These are phyloP conservation scores for Corymbia citriodora DNA, from an alignment of 441 rosid genomes.

Conservation along the genomic window DNA sequence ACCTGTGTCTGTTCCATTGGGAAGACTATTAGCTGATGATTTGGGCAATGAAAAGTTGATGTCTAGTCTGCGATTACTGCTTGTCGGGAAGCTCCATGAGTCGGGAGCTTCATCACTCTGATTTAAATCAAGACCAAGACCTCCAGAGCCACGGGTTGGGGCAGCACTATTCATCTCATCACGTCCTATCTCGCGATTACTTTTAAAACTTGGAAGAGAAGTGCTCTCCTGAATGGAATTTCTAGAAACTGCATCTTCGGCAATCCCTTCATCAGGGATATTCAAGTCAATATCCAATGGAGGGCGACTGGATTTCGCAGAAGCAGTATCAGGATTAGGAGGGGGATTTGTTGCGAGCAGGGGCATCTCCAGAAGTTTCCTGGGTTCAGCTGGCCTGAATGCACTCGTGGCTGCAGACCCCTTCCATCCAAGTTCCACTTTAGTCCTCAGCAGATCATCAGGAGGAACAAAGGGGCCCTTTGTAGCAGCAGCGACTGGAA, in stretches of 20 bases:
- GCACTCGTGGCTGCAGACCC: slow-evolving; percentile 99
- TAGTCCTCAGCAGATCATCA: slow-evolving; percentile 60
- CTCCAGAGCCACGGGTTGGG: slow-evolving; percentile 37
- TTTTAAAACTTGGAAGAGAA: slow-evolving; percentile 19
- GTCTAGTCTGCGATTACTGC: slow-evolving; percentile 34
- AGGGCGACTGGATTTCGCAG: slow-evolving; percentile 45
- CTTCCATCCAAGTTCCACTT: slow-evolving; percentile 84
- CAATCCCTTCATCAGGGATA: slow-evolving; percentile 72
- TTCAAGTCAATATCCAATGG: slow-evolving; percentile 76
- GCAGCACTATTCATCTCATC: slow-evolving; percentile 22
- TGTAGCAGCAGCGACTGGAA: slow-evolving; percentile 92
- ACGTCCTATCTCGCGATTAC: slow-evolving; percentile 17
- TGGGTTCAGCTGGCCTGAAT: slow-evolving; percentile 92
- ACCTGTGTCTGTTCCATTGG: slow-evolving; percentile 25
- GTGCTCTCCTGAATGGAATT: slow-evolving; percentile 28
- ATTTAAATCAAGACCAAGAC: slow-evolving; percentile 86
- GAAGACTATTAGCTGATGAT: slow-evolving; percentile 26
- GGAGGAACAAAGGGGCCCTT: slow-evolving; percentile 86
- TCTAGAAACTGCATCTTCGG: slow-evolving; percentile 59
- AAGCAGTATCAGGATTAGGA: slow-evolving; percentile 26
- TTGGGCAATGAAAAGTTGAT: slow-evolving; percentile 24
- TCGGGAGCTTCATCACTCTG: slow-evolving; percentile 58
- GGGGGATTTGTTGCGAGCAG: slow-evolving; percentile 16
- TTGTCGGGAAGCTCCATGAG: slow-evolving; percentile 28
- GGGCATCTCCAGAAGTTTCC: slow-evolving; percentile 49